Conservation (phyloP, 257 asterid species). For the Penstemon davidsonii region DNA sequence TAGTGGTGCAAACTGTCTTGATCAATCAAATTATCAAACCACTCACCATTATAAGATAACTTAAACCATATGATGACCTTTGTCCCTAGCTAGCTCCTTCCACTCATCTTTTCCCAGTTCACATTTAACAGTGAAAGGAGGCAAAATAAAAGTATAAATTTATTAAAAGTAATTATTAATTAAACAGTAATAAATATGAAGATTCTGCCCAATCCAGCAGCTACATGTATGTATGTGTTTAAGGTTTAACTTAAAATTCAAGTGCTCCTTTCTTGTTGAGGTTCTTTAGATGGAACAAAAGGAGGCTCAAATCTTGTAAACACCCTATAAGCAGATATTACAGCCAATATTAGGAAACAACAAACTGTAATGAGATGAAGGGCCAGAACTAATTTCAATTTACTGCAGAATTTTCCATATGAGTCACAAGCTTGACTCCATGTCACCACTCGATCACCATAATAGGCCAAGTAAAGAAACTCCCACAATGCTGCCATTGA, state of each 20-base stretch:
- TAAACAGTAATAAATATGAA: no score
- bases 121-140: no score
- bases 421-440: constrained; percentile 92
- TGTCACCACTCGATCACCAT: constrained; percentile 69
- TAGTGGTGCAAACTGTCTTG: no score
- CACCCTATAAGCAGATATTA: constrained; percentile 70
- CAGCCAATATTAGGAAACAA: constrained; percentile 68
- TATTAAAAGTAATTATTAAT: no score
- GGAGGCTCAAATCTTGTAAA: constrained; percentile 77
- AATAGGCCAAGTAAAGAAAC: constrained; percentile 63
- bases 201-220: no score
- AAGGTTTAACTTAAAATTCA: constrained; percentile 3
- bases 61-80: no score
- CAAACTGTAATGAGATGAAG: constrained; percentile 57
- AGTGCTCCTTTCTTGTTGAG: constrained; percentile 40
- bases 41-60: no score
- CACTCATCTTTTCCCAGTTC: no score
- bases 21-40: no score
- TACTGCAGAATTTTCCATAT: constrained; percentile 67
- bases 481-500: constrained; percentile 64
- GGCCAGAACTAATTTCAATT: constrained; percentile 56
- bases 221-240: no score
- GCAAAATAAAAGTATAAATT: no score
- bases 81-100: no score
- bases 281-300: constrained; percentile 39